These are phyloP conservation scores for Suhomyces choctaworum DNA, from an alignment of 1,139 yeast species.

Conservation along the genomic window DNA sequence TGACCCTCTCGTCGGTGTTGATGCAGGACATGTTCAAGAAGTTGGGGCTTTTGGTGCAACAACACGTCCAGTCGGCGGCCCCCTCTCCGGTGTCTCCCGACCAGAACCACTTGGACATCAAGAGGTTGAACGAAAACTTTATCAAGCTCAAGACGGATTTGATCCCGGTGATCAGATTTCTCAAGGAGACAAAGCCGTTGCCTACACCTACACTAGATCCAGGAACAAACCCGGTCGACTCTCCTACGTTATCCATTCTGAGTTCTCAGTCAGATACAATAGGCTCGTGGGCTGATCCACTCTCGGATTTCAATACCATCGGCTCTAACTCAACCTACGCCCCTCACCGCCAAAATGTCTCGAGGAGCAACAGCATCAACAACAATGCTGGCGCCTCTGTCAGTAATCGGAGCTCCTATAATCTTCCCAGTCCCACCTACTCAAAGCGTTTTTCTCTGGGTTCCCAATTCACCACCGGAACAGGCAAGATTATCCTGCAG, in stretches of 20 bases:
- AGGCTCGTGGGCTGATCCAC: slow-evolving; percentile 15
- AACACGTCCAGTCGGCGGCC: slow-evolving; percentile 17
- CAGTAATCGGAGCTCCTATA: slow-evolving; percentile 18
- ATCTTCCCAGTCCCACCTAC: slow-evolving; percentile 40
- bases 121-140: slow-evolving; percentile 49
- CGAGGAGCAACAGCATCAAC: slow-evolving; percentile 21
- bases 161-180: slow-evolving; percentile 50
- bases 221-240: slow-evolving; percentile 32
- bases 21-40: slow-evolving; percentile 42
- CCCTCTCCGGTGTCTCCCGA: slow-evolving; percentile 27
- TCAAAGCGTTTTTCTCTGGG: slow-evolving; percentile 44
- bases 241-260: slow-evolving; percentile 36
- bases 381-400: slow-evolving; percentile 9
- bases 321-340: slow-evolving; percentile 3
- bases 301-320: slow-evolving; percentile 10
- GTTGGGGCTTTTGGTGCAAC: slow-evolving; percentile 11
- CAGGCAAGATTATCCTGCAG: slow-evolving; percentile 42
- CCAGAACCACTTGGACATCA: slow-evolving; percentile 32
- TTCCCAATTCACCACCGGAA: slow-evolving; percentile 41
- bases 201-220: slow-evolving; percentile 56
- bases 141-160: slow-evolving; percentile 52
- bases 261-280: slow-evolving; percentile 16
- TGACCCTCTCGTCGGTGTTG: slow-evolving; percentile 31
- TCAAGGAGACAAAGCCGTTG: slow-evolving; percentile 56
- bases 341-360: slow-evolving; percentile 9